A percentile compares a stretch with the other conserved stretches of the same genome.
phyloP scores from a whole-genome alignment of 306 rosid species.

The Urtica urens region DNA sequence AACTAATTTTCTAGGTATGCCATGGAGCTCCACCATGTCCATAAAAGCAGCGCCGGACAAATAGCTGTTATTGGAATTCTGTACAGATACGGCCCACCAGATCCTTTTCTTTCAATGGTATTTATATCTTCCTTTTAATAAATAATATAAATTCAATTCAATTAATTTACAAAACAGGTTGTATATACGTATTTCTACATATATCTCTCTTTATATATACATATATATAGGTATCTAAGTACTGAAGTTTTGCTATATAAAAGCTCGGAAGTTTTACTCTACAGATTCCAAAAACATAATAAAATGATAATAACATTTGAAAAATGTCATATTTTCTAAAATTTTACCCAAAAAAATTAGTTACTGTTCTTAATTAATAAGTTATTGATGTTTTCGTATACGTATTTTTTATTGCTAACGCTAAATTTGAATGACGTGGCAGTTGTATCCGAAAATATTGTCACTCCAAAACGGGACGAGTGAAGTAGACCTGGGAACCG shows the following conservation, averaged over 20 bases:
- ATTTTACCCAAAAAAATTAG: too few relatives aligned
- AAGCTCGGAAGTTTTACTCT: too few relatives aligned
- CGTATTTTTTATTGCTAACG: background rate
- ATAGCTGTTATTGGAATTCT: slow-evolving; percentile 38
- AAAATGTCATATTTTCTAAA: too few relatives aligned
- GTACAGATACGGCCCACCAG: slow-evolving; percentile 33
- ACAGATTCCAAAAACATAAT: too few relatives aligned
- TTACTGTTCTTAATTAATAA: background rate
- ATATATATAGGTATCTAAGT: too few relatives aligned
- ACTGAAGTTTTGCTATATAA: too few relatives aligned
- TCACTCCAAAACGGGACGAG: slow-evolving; percentile 7
- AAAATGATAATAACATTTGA: too few relatives aligned
- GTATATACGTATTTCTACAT: too few relatives aligned
- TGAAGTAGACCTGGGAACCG: slow-evolving; percentile 25
- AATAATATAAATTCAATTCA: background rate
- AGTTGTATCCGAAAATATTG: slow-evolving; percentile 25
- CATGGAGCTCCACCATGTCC: slow-evolving; percentile 42
- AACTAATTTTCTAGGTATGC: slow-evolving; percentile 27
- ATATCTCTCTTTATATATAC: too few relatives aligned
- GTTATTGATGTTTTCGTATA: background rate
- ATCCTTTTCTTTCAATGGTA: slow-evolving; percentile 46
- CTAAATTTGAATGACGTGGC: background rate
- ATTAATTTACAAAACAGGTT: too few relatives aligned
- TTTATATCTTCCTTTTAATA: background rate
- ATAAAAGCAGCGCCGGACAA: slow-evolving; percentile 22